Evolutionary conservation across 2,329 filamentous ascomycete genomes (phyloP), one percentile per base, ranked within the genome.

Genomic region (Akanthomyces uredinophilus): DNA sequence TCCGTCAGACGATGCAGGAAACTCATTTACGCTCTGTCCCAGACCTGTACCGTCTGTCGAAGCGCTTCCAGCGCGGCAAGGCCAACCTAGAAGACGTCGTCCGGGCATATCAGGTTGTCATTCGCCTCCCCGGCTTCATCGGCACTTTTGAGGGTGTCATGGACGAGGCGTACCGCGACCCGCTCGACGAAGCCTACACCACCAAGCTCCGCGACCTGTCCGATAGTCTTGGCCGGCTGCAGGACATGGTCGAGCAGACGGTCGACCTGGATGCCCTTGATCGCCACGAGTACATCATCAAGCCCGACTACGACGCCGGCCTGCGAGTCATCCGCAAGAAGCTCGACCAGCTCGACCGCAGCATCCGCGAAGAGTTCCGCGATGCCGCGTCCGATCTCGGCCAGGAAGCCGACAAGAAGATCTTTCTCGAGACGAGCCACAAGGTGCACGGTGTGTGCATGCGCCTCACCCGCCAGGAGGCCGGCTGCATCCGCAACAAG

Each of bases 171-270:
- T 97, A 98, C 74, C 91, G 91, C 64, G 89, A 92, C 64, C 90
- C 92, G 0, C 81, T 99, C 0, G 93, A 98, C 66, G 83, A 84
- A 7, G 88, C 92, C 27, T 99, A 99, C 73, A 97, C 93, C 0
- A 83, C 84, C 29, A 96, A 96, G 72, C 79, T 99, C 44, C 85
- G 84, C 54, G 85, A 90, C 64, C 85, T 91, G 64, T 90, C 88
- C 6, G 87, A 92, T 70, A 91, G 87, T 70, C 82, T 99, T 56
- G 87, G 84, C 29, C 96, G 92, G 72, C 81, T 99, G 13, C 91
- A 94, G 70, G 95, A 99, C 72, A 97, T 99, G 92, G 95, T 99
- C 0, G 95, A 99, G 78, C 96, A 95, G 1, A 99, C 96, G 0
- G 93, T 99, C 16, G 95, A 99, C 70, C 84, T 99, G 0, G 91